phyloP scores from a whole-genome alignment of 73 alveolate species.

The Paramecium sonneborni region DNA sequence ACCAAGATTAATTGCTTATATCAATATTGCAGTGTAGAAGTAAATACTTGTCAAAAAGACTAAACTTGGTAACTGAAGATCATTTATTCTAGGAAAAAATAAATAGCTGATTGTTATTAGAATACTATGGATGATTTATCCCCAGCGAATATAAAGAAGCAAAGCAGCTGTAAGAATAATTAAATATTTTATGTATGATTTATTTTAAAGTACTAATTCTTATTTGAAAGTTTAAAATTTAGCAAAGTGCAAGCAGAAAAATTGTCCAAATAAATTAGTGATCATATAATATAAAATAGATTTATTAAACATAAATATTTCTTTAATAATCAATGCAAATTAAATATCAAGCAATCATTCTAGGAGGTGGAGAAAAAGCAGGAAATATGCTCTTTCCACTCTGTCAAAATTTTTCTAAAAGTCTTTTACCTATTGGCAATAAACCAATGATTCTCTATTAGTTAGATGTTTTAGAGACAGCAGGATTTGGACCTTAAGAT shows the following conservation, averaged over 20 bases:
- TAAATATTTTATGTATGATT: background rate
- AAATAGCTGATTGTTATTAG: background rate
- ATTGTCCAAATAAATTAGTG: background rate
- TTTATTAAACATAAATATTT: background rate
- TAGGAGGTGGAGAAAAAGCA: slow-evolving; percentile 7
- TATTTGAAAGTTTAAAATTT: background rate
- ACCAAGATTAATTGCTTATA: background rate
- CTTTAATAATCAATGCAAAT: background rate
- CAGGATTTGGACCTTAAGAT: background rate
- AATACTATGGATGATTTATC: background rate
- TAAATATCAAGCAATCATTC: slow-evolving; percentile 12
- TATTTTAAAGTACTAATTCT: background rate
- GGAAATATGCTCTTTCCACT: slow-evolving; percentile 9
- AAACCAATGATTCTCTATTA: slow-evolving; percentile 14
- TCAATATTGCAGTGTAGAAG: background rate
- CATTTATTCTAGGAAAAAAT: slow-evolving; percentile 6
- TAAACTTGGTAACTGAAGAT: background rate
- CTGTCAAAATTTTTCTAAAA: background rate
- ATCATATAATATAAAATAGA: background rate
- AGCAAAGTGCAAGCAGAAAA: background rate
- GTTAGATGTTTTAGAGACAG: background rate
- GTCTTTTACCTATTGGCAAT: background rate
- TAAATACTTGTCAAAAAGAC: background rate
- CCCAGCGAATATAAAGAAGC: background rate
- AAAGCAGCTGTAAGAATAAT: background rate